Evolutionary conservation across 371 early-diverging fungal species (phyloP).

Genomic region (Circinella umbellata): DNA sequence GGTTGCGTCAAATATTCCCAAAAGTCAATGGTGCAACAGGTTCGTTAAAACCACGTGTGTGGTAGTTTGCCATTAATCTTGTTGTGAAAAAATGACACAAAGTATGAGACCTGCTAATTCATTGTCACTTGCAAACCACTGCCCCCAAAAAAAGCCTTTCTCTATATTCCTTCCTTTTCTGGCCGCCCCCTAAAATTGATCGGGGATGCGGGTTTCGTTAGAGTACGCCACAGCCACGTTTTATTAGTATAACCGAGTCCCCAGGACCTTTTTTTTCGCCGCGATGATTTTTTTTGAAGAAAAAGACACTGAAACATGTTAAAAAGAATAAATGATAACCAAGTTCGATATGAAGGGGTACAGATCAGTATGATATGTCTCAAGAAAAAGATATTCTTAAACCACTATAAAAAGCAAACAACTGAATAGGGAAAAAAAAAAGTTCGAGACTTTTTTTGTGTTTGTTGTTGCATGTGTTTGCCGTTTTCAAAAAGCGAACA

Average conservation of each 20-base stretch:
- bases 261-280: neutral
- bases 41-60: too few species aligned
- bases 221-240: constrained; percentile 1
- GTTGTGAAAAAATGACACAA: too few species aligned
- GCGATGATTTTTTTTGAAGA: neutral
- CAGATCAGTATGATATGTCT: neutral
- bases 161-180: too few species aligned
- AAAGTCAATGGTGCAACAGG: too few species aligned
- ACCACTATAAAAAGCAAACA: constrained; percentile 8
- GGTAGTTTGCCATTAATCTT: too few species aligned
- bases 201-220: too few species aligned
- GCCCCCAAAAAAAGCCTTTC: too few species aligned
- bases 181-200: too few species aligned
- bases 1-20: too few species aligned
- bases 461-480: constrained; percentile 16
- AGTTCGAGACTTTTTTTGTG: constrained; percentile 13
- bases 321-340: neutral
- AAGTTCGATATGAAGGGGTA: neutral
- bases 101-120: too few species aligned
- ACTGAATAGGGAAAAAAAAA: neutral
- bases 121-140: too few species aligned
- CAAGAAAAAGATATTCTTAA: constrained; percentile 3
- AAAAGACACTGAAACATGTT: too few species aligned
- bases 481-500: constrained; percentile 28
- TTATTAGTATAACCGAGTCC: neutral